Conservation (phyloP, 148 eudicot genomes). For the Limonium bicolor region DNA sequence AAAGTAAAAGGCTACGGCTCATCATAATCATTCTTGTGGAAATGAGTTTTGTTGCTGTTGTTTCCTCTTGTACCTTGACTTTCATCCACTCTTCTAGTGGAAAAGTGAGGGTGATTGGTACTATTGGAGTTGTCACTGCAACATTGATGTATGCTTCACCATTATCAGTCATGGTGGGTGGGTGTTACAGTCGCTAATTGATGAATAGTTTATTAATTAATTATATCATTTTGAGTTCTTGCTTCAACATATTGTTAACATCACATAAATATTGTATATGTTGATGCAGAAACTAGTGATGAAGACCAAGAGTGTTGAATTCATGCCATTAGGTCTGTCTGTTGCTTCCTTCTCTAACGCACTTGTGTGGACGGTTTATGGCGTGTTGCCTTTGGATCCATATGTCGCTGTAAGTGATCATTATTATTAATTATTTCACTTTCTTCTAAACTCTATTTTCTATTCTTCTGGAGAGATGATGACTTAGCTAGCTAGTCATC, state of each 20-base stretch:
- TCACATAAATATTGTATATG: not conserved
- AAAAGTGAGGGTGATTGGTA: not conserved
- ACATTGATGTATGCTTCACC: constrained; percentile 5
- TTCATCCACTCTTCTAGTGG: not conserved
- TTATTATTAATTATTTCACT: not conserved
- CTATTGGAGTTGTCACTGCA: constrained; percentile 1
- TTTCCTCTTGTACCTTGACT: not conserved
- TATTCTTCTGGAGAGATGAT: not conserved
- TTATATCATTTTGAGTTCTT: not conserved
- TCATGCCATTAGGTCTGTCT: constrained; percentile 5
- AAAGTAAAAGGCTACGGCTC: constrained; percentile 2
- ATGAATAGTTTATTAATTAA: not conserved
- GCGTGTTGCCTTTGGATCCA: constrained; percentile 14
- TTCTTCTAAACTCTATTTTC: not conserved
- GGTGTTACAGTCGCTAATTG: not conserved
- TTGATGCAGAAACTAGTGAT: constrained; percentile 4
- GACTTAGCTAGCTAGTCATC: too few relatives aligned
- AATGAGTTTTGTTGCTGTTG: not conserved
- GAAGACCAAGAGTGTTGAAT: constrained; percentile 5
- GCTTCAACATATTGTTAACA: not conserved
- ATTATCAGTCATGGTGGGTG: constrained; percentile 1
- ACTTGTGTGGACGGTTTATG: not conserved
- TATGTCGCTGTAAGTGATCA: constrained; percentile 6
- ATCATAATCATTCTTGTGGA: not conserved
- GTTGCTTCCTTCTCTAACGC: constrained; percentile 3